Conservation (phyloP, 192 early-diverging fungal species). For the Piromyces finnis region DNA sequence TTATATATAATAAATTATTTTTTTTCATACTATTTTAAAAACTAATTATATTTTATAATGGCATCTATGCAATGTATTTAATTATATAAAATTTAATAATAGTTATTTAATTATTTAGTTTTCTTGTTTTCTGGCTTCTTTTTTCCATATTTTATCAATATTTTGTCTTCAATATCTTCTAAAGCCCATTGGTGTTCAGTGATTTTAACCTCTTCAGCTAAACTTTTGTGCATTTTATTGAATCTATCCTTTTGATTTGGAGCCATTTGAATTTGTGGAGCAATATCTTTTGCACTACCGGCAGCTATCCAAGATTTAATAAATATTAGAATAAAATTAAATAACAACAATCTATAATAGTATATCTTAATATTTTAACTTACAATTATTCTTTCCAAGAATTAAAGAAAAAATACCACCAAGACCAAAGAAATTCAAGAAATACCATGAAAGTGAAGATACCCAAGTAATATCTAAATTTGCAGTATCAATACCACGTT, state of each 20-base stretch:
- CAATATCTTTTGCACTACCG: slow-evolving; percentile 66
- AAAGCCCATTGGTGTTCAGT: not conserved
- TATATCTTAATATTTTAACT: too few relatives aligned
- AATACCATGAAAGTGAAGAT: slow-evolving; percentile 95
- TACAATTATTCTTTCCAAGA: slow-evolving; percentile 76
- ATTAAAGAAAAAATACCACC: slow-evolving; percentile 79
- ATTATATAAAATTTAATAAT: not conserved
- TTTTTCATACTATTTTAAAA: too few relatives aligned
- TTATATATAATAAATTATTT: too few relatives aligned
- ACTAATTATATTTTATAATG: not conserved
- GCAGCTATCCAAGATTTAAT: slow-evolving; percentile 31
- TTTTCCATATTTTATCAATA: not conserved
- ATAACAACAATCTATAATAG: not conserved
- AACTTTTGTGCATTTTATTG: slow-evolving; percentile 14
- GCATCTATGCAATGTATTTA: not conserved
- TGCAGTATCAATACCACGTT: slow-evolving; percentile 80
- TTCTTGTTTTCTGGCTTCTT: not conserved
- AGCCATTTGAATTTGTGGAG: not conserved
- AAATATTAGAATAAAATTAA: not conserved
- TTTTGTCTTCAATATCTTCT: not conserved
- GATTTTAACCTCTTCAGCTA: not conserved
- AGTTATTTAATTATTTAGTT: not conserved
- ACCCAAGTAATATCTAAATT: slow-evolving; percentile 99
- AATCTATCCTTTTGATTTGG: slow-evolving; percentile 55
- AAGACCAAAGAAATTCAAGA: slow-evolving; percentile 90